Base-by-base conservation (phyloP, 495 filamentous ascomycete genomes). In the Daldinia loculata region DNA sequence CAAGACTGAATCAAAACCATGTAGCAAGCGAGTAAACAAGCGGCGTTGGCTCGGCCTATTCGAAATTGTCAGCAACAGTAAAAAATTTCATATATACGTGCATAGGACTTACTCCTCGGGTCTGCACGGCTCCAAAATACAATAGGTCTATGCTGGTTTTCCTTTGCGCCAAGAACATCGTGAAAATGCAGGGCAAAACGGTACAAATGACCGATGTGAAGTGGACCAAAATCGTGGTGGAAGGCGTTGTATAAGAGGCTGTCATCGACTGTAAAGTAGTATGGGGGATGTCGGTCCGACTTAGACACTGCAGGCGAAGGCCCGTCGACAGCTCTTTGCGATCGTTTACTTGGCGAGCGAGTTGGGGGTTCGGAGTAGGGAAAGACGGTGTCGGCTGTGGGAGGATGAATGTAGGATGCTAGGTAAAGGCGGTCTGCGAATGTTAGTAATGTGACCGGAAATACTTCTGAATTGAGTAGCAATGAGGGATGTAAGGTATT, bases 1-100 rank as follows among this genome's bases (percentile, higher is more conserved):
- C 96, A 99, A 12, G 88, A 89, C 79, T 99, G 95, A 73, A 99
- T 95, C 56, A 99, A 82, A n/a, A 99, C 92, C 95, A 98, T 97
- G 78, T 98, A 98, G 80, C 91, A 95, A 34, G 95, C 95, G 11
- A 98, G 85, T 51, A 98, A 82, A 79, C 94, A 97, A n/a, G 95
- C 94, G 11, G 96, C 95, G 82, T 99, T 99, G 72, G 95, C 94
- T 61, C 95, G 89, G 76, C 89, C 89, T 91, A 60, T 30, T 15
- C 56, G 19, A 50, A 63, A 63, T 67, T 64, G 70, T 77, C 70
- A 77, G 71, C 38, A 34, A 61, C 34, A 29, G 12, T 45, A 6
- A 19, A 5, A 19, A 38, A n/a, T n/a, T 53, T 11, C 0, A 22
- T 17, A 8, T 29, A 43, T 24, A 43, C 24, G 15, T 38, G 32